These are phyloP conservation scores for Cladosporium sp. DNA, from an alignment of 2,329 filamentous ascomycete species.

Conservation along the genomic window DNA sequence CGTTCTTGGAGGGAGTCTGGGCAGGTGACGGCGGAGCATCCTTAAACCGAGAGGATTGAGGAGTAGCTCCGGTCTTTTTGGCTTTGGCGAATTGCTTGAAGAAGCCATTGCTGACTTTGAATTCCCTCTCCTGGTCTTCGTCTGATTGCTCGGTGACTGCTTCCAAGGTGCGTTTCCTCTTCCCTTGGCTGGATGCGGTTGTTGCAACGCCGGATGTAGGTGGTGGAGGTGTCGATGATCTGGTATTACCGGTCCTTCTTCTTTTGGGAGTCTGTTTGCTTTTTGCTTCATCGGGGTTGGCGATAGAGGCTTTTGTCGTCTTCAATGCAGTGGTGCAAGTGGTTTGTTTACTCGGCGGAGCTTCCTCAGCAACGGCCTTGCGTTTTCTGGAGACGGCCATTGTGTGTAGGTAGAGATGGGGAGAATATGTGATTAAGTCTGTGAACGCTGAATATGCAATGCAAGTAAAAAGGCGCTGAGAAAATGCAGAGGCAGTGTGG, in stretches of 20 bases:
- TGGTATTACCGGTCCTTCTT: constrained; percentile 13
- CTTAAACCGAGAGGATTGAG: constrained; percentile 31
- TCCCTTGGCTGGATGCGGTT: constrained; percentile 11
- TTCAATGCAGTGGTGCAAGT: constrained; percentile 12
- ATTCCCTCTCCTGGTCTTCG: constrained; percentile 18
- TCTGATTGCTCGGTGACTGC: constrained; percentile 20
- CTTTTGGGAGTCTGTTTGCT: constrained; percentile 9
- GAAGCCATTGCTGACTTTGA: constrained; percentile 13
- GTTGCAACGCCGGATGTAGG: constrained; percentile 4
- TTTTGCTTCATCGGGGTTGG: background rate
- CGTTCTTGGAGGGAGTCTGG: constrained; percentile 33
- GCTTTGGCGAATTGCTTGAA: constrained; percentile 15
- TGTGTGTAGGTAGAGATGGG: constrained; percentile 10
- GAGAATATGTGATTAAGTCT: background rate
- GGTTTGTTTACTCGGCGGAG: constrained; percentile 23
- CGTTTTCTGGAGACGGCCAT: constrained; percentile 28
- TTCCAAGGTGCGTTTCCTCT: constrained; percentile 25
- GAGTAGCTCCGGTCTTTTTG: constrained; percentile 20
- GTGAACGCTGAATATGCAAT: constrained; percentile 6
- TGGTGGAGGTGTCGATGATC: constrained; percentile 22
- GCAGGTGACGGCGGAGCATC: constrained; percentile 27
- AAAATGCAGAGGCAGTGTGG: no score
- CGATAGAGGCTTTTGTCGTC: background rate
- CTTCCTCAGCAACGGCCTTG: constrained; percentile 22
- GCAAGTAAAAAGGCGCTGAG: constrained; percentile 2